phyloP scores from a whole-genome alignment of 176 grass and related monocot genomes.

The Triticum monococcum region DNA sequence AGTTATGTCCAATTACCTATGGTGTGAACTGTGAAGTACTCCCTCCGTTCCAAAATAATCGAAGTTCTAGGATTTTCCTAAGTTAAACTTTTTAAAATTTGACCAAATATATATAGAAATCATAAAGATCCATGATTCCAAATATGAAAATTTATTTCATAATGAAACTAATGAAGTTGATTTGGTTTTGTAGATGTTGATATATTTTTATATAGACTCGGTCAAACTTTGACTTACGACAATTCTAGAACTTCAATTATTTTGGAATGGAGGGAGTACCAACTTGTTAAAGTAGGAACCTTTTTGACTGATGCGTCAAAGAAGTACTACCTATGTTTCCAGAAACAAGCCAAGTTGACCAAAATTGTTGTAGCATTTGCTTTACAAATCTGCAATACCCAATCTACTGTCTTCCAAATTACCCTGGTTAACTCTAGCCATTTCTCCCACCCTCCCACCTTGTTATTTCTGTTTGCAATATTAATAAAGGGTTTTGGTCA shows the following conservation, averaged over 20 bases:
- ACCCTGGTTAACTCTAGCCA: not conserved
- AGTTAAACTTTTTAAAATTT: no score
- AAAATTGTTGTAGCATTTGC: not conserved
- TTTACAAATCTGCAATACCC: not conserved
- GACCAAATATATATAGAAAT: no score
- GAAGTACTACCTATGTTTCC: not conserved
- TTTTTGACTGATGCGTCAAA: not conserved
- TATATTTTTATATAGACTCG: no score
- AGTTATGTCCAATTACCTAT: not conserved
- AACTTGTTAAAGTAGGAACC: slow-evolving; percentile 9
- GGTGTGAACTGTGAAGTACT: not conserved
- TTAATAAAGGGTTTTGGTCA: not conserved
- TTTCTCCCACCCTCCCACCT: not conserved
- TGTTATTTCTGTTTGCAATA: not conserved
- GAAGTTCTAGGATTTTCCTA: no score
- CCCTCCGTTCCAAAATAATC: no score
- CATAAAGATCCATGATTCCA: no score
- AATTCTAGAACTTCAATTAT: no score
- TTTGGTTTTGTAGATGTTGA: no score
- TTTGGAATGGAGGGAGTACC: not conserved
- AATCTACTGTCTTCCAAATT: not conserved
- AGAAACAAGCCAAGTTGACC: not conserved
- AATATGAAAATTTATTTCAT: no score
- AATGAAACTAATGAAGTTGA: no score
- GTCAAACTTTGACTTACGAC: no score